These are phyloP conservation scores for Rhodosporidiobolus sp. DNA, from an alignment of 768 basidiomycete genomes.

Conservation along the genomic window DNA sequence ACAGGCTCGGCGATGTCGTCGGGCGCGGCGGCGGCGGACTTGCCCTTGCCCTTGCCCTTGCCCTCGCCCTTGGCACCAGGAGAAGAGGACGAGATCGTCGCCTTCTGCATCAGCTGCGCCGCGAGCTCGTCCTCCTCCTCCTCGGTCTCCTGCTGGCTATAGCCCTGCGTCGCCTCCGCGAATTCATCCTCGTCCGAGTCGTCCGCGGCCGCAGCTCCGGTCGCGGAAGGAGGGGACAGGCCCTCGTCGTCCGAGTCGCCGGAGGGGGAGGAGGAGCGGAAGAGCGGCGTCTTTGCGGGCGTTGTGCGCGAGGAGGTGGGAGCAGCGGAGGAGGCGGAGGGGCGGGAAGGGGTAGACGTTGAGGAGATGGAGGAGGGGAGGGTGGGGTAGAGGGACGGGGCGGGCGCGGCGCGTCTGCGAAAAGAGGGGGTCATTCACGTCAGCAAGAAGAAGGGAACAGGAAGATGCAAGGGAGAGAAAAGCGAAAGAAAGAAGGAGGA, in stretches of 20 bases:
- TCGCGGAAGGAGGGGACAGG: neutral
- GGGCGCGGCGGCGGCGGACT: neutral
- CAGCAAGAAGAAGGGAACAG: too few relatives aligned
- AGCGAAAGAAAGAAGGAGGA: constrained; percentile 44
- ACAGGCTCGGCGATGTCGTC: constrained; percentile 14
- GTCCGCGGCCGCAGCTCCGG: neutral
- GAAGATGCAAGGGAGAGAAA: too few relatives aligned
- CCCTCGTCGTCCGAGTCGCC: constrained; percentile 5
- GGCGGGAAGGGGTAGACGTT: neutral
- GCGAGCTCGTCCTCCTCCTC: constrained; percentile 39
- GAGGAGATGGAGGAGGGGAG: neutral
- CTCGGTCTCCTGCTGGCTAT: constrained; percentile 10
- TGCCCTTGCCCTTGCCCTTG: constrained; percentile 17
- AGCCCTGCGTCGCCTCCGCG: neutral
- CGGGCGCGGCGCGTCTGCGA: constrained; percentile 16
- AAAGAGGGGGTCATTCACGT: too few relatives aligned
- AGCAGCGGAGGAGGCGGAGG: neutral
- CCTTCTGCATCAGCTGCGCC: constrained; percentile 36
- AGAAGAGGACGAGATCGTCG: constrained; percentile 2
- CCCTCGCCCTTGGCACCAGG: neutral
- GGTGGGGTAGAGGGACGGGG: constrained; percentile 16
- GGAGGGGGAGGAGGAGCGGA: constrained; percentile 37
- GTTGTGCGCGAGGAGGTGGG: neutral
- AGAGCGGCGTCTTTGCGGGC: constrained; percentile 31
- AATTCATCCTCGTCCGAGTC: constrained; percentile 18